Base-by-base conservation (phyloP, 2,329 filamentous ascomycete species). In the Magnaporthiopsis incrustans region DNA sequence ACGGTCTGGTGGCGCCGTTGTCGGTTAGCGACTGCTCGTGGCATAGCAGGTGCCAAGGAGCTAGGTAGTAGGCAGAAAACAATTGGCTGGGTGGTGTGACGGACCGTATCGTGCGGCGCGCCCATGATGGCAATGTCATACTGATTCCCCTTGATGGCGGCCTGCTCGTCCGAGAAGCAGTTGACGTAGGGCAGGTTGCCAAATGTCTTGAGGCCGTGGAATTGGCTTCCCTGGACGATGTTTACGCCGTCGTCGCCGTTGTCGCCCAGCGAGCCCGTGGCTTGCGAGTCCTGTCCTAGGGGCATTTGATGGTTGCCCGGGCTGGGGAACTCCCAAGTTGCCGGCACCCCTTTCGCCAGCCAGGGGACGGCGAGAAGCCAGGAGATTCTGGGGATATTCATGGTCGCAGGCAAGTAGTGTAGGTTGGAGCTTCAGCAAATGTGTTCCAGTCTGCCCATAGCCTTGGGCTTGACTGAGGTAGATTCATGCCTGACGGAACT, bases 181-280 rank as follows among this genome's bases (percentile, higher is more conserved):
- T 85, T 85, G 57, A 84, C 77, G 65, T 87, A 81, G 63, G 82
- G 81, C 61, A 88, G 74, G 70, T 86, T 85, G 27, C 83, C 86
- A 70, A 87, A 89, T 60, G 84, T 88, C 61, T 82, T 83, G 62
- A 91, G 83, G 56, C 89, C 88, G 53, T 73, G 71, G 68, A 79
- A 77, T 65, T 78, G 76, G 63, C 77, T 80, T 18, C 75, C 76
- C 18, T 72, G 75, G 10, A 74, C 66, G 27, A 81, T 77, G 61
- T 81, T 75, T 18, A 79, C 67, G 44, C 76, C 71, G 57, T 76
- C 72, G 32, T 73, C 67, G 33, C 64, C 65, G 32, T 59, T 56
- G 18, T 5, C 15, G 14, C n/a, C 33, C 14, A 26, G 25, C 33
- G 38, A 15, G 38, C 18, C 14, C n/a, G 27, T 50, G n/a, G n/a